phyloP scores from a whole-genome alignment of 768 basidiomycete genomes.

The Kwoniella europaea region DNA sequence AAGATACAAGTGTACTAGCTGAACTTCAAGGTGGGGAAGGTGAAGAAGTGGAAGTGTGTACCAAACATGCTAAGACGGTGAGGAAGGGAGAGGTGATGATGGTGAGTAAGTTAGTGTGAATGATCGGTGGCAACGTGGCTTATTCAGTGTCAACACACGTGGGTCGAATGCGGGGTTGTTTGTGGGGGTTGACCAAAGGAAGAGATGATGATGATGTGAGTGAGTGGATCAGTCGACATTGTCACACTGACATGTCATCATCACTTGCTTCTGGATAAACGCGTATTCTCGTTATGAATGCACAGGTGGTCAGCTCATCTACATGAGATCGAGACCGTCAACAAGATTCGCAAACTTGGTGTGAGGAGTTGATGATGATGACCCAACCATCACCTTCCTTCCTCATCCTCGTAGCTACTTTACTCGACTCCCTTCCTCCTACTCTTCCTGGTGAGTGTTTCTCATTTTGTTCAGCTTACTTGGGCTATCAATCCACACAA shows the following conservation, averaged over 20 bases:
- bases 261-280: neutral
- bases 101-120: neutral
- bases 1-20: too few relatives aligned
- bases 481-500: neutral
- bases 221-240: neutral
- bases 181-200: slow-evolving; percentile 6
- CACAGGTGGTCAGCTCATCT: too few relatives aligned
- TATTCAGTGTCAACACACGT: slow-evolving; percentile 2
- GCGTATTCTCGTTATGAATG: neutral
- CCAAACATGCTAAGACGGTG: neutral
- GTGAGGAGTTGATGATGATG: neutral
- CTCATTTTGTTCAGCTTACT: neutral
- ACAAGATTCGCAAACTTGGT: too few relatives aligned
- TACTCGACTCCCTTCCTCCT: slow-evolving; percentile 38
- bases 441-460: slow-evolving; percentile 21
- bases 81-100: neutral
- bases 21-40: too few relatives aligned
- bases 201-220: slow-evolving; percentile 2
- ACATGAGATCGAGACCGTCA: too few relatives aligned
- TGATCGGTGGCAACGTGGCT: slow-evolving; percentile 12
- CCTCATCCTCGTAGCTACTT: slow-evolving; percentile 35
- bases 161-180: slow-evolving; percentile 11
- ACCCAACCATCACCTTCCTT: slow-evolving; percentile 20
- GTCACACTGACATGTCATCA: neutral
- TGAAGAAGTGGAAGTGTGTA: too few relatives aligned